Conservation (phyloP, 73 alveolate genomes). For the Breviolum minutum region DNA sequence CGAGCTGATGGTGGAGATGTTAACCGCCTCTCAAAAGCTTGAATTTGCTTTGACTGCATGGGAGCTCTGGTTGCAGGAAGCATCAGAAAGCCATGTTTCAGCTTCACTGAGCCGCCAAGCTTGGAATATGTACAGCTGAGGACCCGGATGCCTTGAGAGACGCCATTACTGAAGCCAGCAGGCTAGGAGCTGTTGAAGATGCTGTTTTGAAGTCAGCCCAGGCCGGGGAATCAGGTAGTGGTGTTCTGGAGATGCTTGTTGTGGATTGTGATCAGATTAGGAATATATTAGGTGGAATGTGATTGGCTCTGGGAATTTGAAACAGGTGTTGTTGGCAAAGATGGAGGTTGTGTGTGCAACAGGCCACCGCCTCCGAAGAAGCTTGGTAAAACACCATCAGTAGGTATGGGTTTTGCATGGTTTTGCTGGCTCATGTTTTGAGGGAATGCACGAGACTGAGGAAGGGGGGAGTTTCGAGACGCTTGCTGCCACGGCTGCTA, state of each 20-base stretch:
- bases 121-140: not conserved
- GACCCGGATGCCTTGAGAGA: not conserved
- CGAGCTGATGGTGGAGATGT: not conserved
- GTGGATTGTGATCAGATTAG: too few relatives aligned
- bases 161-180: conserved; percentile 18
- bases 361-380: conserved; percentile 26
- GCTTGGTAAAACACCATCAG: not conserved
- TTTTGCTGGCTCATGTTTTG: too few relatives aligned
- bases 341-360: conserved; percentile 15
- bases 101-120: not conserved
- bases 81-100: too few relatives aligned
- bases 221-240: not conserved
- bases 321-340: not conserved
- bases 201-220: not conserved
- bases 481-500: conserved; percentile 83
- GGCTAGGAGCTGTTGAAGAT: conserved; percentile 3
- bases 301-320: not conserved
- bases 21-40: not conserved
- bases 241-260: too few relatives aligned
- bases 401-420: too few relatives aligned
- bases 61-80: conserved; percentile 1
- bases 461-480: conserved; percentile 20
- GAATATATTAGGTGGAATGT: not conserved
- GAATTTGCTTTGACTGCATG: not conserved
- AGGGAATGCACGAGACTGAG: not conserved